phyloP scores from a whole-genome alignment of 345 rosid genomes.

The Salix caprea region DNA sequence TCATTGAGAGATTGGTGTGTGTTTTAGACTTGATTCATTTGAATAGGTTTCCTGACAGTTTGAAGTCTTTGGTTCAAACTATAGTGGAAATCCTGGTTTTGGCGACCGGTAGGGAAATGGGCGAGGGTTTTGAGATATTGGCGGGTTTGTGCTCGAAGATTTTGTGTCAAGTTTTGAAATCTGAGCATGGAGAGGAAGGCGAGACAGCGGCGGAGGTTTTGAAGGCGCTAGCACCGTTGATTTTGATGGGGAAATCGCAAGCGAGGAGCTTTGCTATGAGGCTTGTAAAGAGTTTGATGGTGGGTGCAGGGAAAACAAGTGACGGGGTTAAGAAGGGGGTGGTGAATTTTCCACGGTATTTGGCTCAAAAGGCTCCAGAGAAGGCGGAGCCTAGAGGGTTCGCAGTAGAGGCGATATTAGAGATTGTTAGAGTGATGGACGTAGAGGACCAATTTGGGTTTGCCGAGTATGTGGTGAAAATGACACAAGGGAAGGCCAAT shows the following conservation, averaged over 20 bases:
- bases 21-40: constrained; percentile 66
- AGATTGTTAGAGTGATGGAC: constrained; percentile 60
- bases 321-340: constrained; percentile 50
- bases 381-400: constrained; percentile 78
- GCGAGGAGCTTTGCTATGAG: constrained; percentile 64
- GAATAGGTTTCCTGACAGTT: constrained; percentile 72
- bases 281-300: constrained; percentile 44
- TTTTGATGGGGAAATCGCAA: constrained; percentile 55
- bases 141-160: constrained; percentile 48
- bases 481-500: constrained; percentile 67
- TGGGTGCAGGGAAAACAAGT: constrained; percentile 31
- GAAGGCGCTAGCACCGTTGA: constrained; percentile 57
- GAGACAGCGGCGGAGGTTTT: constrained; percentile 63
- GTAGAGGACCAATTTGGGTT: constrained; percentile 46
- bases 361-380: constrained; percentile 78
- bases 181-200: constrained; percentile 63
- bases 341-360: constrained; percentile 58
- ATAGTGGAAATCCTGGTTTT: constrained; percentile 54
- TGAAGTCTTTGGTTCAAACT: constrained; percentile 68
- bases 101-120: constrained; percentile 28
- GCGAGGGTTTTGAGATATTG: constrained; percentile 30
- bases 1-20: constrained; percentile 45
- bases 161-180: constrained; percentile 45
- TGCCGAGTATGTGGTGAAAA: constrained; percentile 53
- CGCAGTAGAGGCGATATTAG: constrained; percentile 77